phyloP scores from a whole-genome alignment of 148 eudicot genomes.

The Amaranthus cruentus region DNA sequence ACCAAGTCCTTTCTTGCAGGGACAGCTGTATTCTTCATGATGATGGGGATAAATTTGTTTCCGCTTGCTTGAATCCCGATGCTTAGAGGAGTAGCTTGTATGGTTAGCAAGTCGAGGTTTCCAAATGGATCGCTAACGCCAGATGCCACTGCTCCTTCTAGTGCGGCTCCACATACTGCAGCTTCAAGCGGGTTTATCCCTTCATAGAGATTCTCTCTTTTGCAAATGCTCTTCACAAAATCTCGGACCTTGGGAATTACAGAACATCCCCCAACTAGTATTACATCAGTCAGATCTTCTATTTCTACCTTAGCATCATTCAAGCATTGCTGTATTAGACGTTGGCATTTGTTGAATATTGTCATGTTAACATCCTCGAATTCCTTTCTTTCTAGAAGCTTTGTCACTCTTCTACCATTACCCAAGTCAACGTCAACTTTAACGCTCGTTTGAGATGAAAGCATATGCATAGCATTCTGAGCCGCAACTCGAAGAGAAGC shows the following conservation, averaged over 20 bases:
- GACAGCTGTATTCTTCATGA: conserved; percentile 52
- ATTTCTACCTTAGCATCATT: conserved; percentile 56
- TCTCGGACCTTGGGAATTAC: conserved; percentile 53
- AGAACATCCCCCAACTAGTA: conserved; percentile 85
- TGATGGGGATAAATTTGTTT: conserved; percentile 57
- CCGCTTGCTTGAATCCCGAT: conserved; percentile 66
- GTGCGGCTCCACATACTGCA: conserved; percentile 79
- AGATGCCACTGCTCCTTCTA: conserved; percentile 95
- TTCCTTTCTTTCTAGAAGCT: conserved; percentile 42
- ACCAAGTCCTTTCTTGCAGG: conserved; percentile 60
- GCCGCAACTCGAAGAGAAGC: conserved; percentile 69
- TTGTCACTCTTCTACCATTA: conserved; percentile 49
- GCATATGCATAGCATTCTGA: conserved; percentile 69
- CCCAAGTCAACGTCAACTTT: conserved; percentile 62
- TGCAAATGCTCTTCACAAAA: conserved; percentile 41
- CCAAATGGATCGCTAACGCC: conserved; percentile 81
- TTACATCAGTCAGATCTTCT: conserved; percentile 49
- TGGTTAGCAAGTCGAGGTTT: conserved; percentile 68
- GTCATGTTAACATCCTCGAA: conserved; percentile 61
- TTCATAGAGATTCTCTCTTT: conserved; percentile 38
- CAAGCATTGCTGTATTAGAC: conserved; percentile 51
- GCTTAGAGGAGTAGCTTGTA: conserved; percentile 75
- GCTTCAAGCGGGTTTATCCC: conserved; percentile 70
- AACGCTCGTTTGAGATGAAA: conserved; percentile 45
- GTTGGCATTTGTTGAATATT: conserved; percentile 55